Base-by-base conservation (phyloP, 306 rosid genomes). In the Ormosia emarginata region DNA sequence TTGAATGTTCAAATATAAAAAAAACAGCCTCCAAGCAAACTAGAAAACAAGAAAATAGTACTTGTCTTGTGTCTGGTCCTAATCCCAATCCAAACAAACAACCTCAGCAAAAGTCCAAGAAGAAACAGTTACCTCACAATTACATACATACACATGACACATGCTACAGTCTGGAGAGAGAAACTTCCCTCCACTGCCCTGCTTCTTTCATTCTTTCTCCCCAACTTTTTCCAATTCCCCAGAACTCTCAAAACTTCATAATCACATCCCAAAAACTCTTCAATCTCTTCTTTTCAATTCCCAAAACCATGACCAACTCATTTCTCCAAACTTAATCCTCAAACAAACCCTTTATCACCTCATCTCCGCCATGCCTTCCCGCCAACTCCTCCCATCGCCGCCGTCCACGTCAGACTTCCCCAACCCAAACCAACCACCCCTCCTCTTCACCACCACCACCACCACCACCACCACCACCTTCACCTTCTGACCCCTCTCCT, bases 321-420 rank as follows among this genome's bases (percentile, higher is more conserved):
- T 56, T 29, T 52, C n/a, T 52, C 40, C 4, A 5, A 49, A 59
- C 65, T 33, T 78, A 11, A 71, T 2, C n/a, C 29, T 2, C 29
- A 36, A 36, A 44, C 15, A 69, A 6, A 0, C 1, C n/a, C 8
- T 7, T 5, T 1, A 18, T 2, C 43, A 1, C 18, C 57, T 37
- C 76, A 33, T 33, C 15, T n/a, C 66, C 32, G 11, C 66, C 78
- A 95, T 95, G 98, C 93, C 90, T 46, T 83, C 83, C 14, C 90
- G 94, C 14, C 83, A 69, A 55, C 79, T 86, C 78, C 61, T 55
- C 7, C 79, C 59, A 3, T 81, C 90, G 12, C 90, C 90, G 17
- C 77, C 88, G 2, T 71, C 81, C 53, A 57, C 77, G 24, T 67
- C 53, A 24, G 68, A 24, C 43, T 24, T 13, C 11, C 62, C 76